Evolutionary conservation across 192 early-diverging fungal species (phyloP).

Genomic region (Chytriomyces hyalinus): DNA sequence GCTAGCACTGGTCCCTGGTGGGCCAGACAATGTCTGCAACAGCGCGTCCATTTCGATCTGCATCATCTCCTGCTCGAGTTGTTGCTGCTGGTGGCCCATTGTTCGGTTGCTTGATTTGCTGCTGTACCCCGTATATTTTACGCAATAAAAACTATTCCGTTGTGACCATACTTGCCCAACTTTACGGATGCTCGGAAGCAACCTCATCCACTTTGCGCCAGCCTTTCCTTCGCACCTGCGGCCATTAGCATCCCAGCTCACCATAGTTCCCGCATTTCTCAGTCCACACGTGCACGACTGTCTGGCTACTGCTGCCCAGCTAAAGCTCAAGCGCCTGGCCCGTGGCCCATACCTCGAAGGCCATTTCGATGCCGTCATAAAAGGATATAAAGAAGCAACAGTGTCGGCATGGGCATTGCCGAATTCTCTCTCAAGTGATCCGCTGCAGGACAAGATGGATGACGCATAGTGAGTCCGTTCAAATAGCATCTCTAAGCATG

Average conservation of each 20-base stretch:
- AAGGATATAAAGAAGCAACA: conserved; percentile 38
- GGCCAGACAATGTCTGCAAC: no score
- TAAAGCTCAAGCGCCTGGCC: conserved; percentile 58
- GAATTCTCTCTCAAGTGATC: neutral
- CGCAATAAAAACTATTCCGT: no score
- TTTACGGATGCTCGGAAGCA: no score
- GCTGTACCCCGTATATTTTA: no score
- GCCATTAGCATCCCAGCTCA: conserved; percentile 26
- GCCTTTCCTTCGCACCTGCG: conserved; percentile 4
- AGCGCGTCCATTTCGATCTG: no score
- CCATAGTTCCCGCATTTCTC: conserved; percentile 35
- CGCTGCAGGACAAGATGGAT: conserved; percentile 4
- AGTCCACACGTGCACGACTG: neutral
- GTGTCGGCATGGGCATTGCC: conserved; percentile 31
- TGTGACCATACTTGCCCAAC: no score
- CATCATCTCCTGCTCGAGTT: no score
- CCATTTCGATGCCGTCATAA: conserved; percentile 82
- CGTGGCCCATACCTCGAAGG: conserved; percentile 64
- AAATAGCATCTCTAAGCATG: neutral
- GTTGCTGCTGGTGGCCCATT: no score
- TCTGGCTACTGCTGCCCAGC: conserved; percentile 26
- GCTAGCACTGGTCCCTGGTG: no score
- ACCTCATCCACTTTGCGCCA: neutral
- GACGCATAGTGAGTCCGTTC: neutral
- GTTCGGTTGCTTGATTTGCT: no score